Evolutionary conservation across 108 stramenopile species (phyloP).

Genomic region (Skeletonema tropicum): DNA sequence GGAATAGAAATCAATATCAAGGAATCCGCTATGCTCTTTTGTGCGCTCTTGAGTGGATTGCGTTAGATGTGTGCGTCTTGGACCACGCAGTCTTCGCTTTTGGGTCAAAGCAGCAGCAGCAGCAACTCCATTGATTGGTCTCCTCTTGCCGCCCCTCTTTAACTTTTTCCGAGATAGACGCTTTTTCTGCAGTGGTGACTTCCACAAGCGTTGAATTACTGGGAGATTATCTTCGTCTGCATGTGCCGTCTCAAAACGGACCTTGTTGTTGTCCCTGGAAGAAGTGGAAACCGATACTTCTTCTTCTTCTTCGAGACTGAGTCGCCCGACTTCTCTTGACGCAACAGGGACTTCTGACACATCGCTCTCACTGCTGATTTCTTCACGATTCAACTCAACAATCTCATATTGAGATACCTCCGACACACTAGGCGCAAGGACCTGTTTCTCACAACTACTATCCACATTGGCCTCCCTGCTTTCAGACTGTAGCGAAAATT

Average conservation of each 20-base stretch:
- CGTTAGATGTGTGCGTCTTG: constrained; percentile 16
- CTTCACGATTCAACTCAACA: not conserved
- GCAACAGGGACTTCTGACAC: not conserved
- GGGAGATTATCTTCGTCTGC: not conserved
- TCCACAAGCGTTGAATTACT: constrained; percentile 17
- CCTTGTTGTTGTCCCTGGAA: not conserved
- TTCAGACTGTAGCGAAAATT: constrained; percentile 36
- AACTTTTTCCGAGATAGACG: not conserved
- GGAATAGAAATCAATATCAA: constrained; percentile 73
- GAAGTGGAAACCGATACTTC: not conserved
- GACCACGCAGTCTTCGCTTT: constrained; percentile 11
- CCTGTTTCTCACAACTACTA: not conserved
- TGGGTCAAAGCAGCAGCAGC: constrained; percentile 20
- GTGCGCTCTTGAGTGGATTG: constrained; percentile 48
- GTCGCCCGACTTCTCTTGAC: not conserved
- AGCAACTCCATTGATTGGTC: constrained; percentile 19
- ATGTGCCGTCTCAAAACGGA: not conserved
- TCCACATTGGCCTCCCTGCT: not conserved
- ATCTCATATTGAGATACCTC: not conserved
- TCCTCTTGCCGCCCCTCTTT: constrained; percentile 2
- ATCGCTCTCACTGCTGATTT: not conserved
- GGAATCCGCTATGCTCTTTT: constrained; percentile 63
- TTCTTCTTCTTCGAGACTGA: not conserved
- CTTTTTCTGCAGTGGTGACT: constrained; percentile 40
- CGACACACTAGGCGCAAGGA: not conserved